Evolutionary conservation across 1,284 basidiomycete genomes (phyloP).

Genomic region (Austroboletus novae-zelandiae): DNA sequence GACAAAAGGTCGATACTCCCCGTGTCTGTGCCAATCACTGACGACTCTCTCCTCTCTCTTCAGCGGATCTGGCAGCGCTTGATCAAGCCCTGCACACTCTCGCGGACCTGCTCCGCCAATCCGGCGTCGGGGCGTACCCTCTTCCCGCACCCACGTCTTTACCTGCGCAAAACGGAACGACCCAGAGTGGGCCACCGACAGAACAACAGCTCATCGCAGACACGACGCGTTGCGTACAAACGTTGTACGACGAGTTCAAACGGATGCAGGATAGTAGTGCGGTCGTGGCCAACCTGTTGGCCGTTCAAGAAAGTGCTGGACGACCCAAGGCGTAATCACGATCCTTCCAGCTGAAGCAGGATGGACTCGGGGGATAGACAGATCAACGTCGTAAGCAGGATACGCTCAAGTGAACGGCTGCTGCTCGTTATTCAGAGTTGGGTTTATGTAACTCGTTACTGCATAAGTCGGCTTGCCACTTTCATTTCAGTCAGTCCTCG

Average conservation of each 20-base stretch:
- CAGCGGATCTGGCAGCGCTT: constrained; percentile 39
- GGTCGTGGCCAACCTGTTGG: constrained; percentile 37
- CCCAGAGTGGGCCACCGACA: constrained; percentile 10
- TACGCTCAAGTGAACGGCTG: no score
- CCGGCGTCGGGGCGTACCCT: constrained; percentile 46
- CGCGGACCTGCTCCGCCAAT: constrained; percentile 38
- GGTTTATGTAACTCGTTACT: no score
- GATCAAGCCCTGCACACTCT: constrained; percentile 37
- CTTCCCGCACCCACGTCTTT: constrained; percentile 16
- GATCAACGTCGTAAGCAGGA: no score
- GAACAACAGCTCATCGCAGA: constrained; percentile 39
- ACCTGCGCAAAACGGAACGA: not conserved
- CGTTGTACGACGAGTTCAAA: constrained; percentile 39
- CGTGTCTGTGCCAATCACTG: not conserved
- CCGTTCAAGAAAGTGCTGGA: constrained; percentile 11
- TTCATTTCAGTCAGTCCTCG: no score
- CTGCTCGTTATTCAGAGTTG: no score
- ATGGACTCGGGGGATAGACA: no score
- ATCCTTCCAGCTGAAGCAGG: not conserved
- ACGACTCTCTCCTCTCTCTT: not conserved
- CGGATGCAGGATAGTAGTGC: constrained; percentile 43
- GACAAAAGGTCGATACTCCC: constrained; percentile 36
- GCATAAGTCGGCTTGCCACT: no score
- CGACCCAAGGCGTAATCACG: constrained; percentile 17
- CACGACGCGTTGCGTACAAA: constrained; percentile 37